Base-by-base conservation (phyloP, 2,329 filamentous ascomycete species). In the Aspergillus floridensis region DNA sequence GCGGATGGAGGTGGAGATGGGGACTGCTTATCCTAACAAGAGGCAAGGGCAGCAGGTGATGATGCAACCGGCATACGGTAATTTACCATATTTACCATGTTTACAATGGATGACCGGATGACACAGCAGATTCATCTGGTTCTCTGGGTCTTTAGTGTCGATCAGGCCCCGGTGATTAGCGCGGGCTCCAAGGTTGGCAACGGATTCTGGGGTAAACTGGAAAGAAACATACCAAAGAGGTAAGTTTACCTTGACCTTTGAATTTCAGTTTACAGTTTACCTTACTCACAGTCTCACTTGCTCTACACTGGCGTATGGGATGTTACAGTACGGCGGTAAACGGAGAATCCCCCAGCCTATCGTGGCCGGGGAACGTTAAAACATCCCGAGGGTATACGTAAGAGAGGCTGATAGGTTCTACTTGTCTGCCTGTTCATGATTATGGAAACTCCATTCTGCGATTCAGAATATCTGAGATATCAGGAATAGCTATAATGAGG, bases 21-120 rank as follows among this genome's bases (percentile, higher is more conserved):
- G 32, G 32, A 35, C 32, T 53, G 53, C 49, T 61, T 29, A 47
- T 29, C 24, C 22, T 49, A 49, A 46, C 41, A 55, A 55, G 53
- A 55, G 66, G 66, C 65, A 70, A 69, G 65, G 66, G 65, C 58
- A 64, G 62, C 63, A 60, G 65, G 64, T 64, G 69, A 73, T 72
- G 72, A 72, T 72, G 72, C 71, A 74, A 72, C 65, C 68, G 60
- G 65, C 60, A 54, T 68, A 70, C 67, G 51, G 61, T 66, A 66
- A 69, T 66, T 63, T 35, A 35, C 12, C 2, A 16, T 29, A 2
- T 29, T 29, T 29, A 8, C 26, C 0, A 29, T 29, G 7, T 67
- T 35, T 12, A 66, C 59, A 57, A 31, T 61, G 58, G 60, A 61
- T 68, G 67, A 66, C 64, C 65, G 59, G 54, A 63, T 59, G 54